Conservation (phyloP, 176 grass and related monocot species). For the Cenchrus americanus region DNA sequence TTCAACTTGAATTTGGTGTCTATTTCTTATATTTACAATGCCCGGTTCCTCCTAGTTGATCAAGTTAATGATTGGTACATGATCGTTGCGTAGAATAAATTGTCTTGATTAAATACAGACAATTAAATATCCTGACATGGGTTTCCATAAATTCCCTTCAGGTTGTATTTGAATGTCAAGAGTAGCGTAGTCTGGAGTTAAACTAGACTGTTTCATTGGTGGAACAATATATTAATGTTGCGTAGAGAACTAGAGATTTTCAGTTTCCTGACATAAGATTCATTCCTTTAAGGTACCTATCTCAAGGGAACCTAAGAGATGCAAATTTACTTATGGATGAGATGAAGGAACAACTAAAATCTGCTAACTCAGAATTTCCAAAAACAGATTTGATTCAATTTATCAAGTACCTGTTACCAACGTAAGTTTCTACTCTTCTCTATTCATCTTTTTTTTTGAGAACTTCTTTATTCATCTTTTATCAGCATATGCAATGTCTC, state of each 20-base stretch:
- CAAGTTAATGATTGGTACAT: neutral
- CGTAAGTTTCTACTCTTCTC: conserved; percentile 61
- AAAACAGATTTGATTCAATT: conserved; percentile 77
- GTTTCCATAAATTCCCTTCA: neutral
- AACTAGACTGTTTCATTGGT: conserved; percentile 21
- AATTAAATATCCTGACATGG: conserved; percentile 23
- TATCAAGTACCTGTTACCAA: conserved; percentile 80
- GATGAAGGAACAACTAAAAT: conserved; percentile 73
- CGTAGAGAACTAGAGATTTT: neutral
- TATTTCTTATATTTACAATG: neutral
- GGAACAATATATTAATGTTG: conserved; percentile 23
- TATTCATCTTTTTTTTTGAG: conserved; percentile 46
- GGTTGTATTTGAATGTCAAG: conserved; percentile 12
- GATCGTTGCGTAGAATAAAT: neutral
- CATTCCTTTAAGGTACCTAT: conserved; percentile 76
- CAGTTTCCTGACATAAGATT: conserved; percentile 36
- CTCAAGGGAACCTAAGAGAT: conserved; percentile 92
- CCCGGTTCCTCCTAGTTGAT: neutral
- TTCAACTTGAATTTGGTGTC: neutral
- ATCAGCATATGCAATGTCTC: conserved; percentile 46
- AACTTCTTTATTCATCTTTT: conserved; percentile 46
- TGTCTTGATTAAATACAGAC: conserved; percentile 12
- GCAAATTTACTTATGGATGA: conserved; percentile 93
- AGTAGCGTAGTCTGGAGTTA: conserved; percentile 1
- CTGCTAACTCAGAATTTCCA: conserved; percentile 69